Percentiles rank a stretch among this genome's conserved stretches.
phyloP scores from a whole-genome alignment of 2,329 filamentous ascomycete genomes.

The Diaporthe humulicola region DNA sequence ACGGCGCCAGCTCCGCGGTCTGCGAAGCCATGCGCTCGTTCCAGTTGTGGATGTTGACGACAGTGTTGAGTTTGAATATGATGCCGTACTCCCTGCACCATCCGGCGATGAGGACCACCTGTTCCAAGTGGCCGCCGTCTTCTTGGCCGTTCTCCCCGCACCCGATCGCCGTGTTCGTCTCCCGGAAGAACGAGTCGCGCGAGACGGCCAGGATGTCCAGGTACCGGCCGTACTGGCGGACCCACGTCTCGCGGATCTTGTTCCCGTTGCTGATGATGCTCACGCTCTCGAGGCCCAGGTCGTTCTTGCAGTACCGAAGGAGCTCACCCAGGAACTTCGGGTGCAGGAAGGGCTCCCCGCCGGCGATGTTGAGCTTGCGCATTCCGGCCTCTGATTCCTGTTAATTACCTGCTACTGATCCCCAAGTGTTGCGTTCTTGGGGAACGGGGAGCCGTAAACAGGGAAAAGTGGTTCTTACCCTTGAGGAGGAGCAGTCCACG shows the following conservation, averaged over 20 bases:
- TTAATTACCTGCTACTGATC: background rate
- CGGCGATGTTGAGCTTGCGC: constrained; percentile 39
- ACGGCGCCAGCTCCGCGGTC: constrained; percentile 58
- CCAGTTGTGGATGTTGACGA: constrained; percentile 63
- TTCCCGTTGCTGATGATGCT: constrained; percentile 68
- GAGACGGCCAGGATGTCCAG: constrained; percentile 67
- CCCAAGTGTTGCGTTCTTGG: too few species aligned
- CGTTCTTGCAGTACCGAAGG: constrained; percentile 61
- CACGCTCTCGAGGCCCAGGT: constrained; percentile 63
- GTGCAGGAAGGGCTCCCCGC: constrained; percentile 56
- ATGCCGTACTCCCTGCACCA: constrained; percentile 62
- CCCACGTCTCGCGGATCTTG: constrained; percentile 57
- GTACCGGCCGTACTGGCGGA: constrained; percentile 55
- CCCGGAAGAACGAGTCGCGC: constrained; percentile 66
- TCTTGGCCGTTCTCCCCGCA: constrained; percentile 49
- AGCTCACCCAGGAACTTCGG: constrained; percentile 53
- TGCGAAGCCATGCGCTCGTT: constrained; percentile 61
- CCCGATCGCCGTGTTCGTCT: constrained; percentile 65
- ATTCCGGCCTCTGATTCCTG: constrained; percentile 51
- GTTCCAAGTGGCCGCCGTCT: constrained; percentile 57
- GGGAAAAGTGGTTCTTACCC: background rate
- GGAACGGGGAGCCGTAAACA: background rate
- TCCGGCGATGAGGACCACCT: constrained; percentile 57
- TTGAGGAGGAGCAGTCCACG: constrained; percentile 59
- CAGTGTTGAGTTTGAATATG: constrained; percentile 71